Evolutionary conservation across 345 rosid species (phyloP), one percentile per base, ranked within the genome.

Genomic region (Salix caprea): DNA sequence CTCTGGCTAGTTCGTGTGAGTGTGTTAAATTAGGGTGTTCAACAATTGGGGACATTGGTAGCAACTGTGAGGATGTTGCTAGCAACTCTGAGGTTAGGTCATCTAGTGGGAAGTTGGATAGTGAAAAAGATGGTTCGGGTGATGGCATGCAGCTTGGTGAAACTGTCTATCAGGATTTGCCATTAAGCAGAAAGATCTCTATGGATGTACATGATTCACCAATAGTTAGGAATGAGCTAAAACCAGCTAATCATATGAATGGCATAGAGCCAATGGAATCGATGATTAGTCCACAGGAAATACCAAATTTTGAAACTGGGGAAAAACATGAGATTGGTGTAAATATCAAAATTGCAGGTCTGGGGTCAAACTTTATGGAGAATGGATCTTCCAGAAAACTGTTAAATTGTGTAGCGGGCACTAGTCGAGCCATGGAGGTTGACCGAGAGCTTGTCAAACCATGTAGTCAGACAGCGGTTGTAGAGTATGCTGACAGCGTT

Each of bases 381-480:
- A 80, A 69, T 50, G 82, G 77, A 73, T 66, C 81, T 52, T 78
- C 75, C 42, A 74, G 65, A 69, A 75, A 56, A 75, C 71, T 66
- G 42, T 65, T 77, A 36, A 76, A 75, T 71, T 48, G 81, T 74
- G 78, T 78, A 60, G 84, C 37, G 36, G 80, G 62, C 70, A 78
- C 34, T 37, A 58, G 64, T 23, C 64, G 5, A 58, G 28, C 14
- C 64, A 76, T 76, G 74, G 85, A 87, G 85, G 87, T 75, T 28
- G 87, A 86, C 81, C 83, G 44, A 54, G 90, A 81, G 26, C 76
- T 80, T 68, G 81, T 77, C 67, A 80, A 70, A 80, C 83, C 83
- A 9, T 80, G 80, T 77, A 82, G 75, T 84, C 90, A 80, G 74
- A 67, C 66, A 61, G 72, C 81, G 7, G 84, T 48, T 36, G 85